Conservation (phyloP, 768 basidiomycete species). For the Vishniacozyma victoriae region DNA sequence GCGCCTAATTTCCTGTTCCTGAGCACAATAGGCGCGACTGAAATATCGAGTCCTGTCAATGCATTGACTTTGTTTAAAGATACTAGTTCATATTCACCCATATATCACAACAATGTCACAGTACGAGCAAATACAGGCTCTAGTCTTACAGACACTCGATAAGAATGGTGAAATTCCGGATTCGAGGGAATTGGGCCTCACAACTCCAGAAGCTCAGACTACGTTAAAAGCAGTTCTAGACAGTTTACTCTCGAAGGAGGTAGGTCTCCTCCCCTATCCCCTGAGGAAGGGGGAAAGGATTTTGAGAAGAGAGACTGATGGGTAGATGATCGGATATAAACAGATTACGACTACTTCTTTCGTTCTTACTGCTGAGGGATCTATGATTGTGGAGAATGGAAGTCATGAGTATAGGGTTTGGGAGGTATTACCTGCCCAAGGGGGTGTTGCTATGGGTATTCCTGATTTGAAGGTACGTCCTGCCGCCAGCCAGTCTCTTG, state of each 20-base stretch:
- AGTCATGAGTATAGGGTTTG: slow-evolving; percentile 96
- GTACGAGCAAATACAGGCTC: too few species aligned
- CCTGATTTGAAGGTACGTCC: slow-evolving; percentile 60
- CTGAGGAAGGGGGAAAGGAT: background rate
- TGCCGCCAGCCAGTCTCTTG: too few species aligned
- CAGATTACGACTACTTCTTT: slow-evolving; percentile 67
- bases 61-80: too few species aligned
- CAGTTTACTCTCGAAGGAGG: slow-evolving; percentile 79
- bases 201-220: slow-evolving; percentile 55
- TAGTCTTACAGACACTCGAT: background rate
- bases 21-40: too few species aligned
- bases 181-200: slow-evolving; percentile 36
- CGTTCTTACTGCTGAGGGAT: slow-evolving; percentile 74
- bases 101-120: too few species aligned
- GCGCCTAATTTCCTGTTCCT: too few species aligned
- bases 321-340: slow-evolving; percentile 36
- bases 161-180: slow-evolving; percentile 47
- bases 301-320: background rate
- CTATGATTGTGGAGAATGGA: slow-evolving; percentile 67
- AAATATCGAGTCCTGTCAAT: too few species aligned
- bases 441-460: slow-evolving; percentile 62
- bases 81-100: too few species aligned
- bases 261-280: slow-evolving; percentile 41
- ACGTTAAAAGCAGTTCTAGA: slow-evolving; percentile 83
- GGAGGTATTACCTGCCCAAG: slow-evolving; percentile 69